Base-by-base conservation (phyloP, 2,329 filamentous ascomycete species). In the Xylaria sp. region DNA sequence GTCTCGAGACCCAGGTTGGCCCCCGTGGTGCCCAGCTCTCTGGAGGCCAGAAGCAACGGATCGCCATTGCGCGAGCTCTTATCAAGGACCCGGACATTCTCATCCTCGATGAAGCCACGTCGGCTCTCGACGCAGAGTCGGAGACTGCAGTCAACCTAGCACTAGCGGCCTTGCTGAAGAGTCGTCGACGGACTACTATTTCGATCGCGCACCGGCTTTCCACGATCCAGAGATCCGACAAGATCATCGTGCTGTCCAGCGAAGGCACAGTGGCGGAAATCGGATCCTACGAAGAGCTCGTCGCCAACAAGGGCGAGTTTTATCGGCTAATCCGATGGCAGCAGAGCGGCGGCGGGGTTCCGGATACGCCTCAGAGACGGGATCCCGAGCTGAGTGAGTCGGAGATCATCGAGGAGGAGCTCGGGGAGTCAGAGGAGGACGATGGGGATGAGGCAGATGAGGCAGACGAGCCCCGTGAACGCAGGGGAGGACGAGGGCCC, bases 291-390 rank as follows among this genome's bases (percentile, higher is more conserved):
- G 76, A 81, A 20, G 83, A 91, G 60, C 82, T 99, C 19, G 89
- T 87, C 48, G 78, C 82, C 4, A 85, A 91, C 55, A 82, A 83
- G 16, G 78, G 93, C 48, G 91, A 92, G 1, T 99, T 99, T 69
- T 93, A 87, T 65, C 94, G 89, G 74, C 79, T 99, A 48, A 99
- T 99, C 94, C 93, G 97, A 74, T 97, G 92, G 92, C 94, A 99
- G 75, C 90, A 97, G 85, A 94, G 83, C 65, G 93, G 92, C 11
- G 89, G 89, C 7, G 91, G 96, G 51, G 67, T 78, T 7, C 71
- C 78, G 0, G 71, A 79, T 3, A 74, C 69, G 61, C 18, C 68
- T 57, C 44, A 66, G 60, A 19, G 69, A 66, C n/a, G 63, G 63
- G 69, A 68, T 8, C 71, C 72, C 3, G 72, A 76, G 53, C 76